Evolutionary conservation across 1,284 basidiomycete genomes (phyloP).

Genomic region (Neolentinus lepideus): DNA sequence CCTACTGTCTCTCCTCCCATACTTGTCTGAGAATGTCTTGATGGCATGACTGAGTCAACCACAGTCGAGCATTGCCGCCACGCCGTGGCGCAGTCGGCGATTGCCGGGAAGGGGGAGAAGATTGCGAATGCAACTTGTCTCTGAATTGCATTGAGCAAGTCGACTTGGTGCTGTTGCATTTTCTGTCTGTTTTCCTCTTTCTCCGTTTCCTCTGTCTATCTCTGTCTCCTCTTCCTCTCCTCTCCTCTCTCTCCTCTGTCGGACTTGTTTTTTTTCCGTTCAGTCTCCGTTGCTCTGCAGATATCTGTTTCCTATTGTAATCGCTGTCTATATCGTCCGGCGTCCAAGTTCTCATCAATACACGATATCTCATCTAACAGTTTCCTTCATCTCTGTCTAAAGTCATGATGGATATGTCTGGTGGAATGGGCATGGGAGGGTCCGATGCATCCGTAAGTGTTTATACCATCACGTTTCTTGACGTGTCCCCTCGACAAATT

Average conservation of each 20-base stretch:
- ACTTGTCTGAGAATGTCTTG: neutral
- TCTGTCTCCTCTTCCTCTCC: constrained; percentile 34
- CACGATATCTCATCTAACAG: neutral
- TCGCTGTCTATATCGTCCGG: constrained; percentile 9
- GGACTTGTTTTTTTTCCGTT: constrained; percentile 33
- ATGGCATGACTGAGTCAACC: no score
- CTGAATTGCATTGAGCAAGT: neutral
- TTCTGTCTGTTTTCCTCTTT: constrained; percentile 26
- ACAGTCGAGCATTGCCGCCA: neutral
- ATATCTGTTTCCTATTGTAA: constrained; percentile 16
- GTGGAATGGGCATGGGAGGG: neutral
- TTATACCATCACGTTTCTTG: neutral
- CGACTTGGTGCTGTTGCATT: constrained; percentile 6
- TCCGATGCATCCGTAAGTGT: neutral
- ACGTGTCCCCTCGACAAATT: neutral
- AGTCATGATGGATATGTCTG: constrained; percentile 1
- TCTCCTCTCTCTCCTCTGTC: constrained; percentile 30
- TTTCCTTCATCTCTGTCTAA: constrained; percentile 1
- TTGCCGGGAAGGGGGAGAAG: neutral
- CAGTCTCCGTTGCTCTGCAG: constrained; percentile 32
- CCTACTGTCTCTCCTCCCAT: neutral
- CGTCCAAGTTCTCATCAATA: constrained; percentile 16
- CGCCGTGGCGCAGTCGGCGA: neutral
- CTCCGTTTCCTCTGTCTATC: constrained; percentile 22
- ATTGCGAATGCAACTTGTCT: neutral